phyloP scores from a whole-genome alignment of 495 filamentous ascomycete genomes.

The Durotheca rogersii region DNA sequence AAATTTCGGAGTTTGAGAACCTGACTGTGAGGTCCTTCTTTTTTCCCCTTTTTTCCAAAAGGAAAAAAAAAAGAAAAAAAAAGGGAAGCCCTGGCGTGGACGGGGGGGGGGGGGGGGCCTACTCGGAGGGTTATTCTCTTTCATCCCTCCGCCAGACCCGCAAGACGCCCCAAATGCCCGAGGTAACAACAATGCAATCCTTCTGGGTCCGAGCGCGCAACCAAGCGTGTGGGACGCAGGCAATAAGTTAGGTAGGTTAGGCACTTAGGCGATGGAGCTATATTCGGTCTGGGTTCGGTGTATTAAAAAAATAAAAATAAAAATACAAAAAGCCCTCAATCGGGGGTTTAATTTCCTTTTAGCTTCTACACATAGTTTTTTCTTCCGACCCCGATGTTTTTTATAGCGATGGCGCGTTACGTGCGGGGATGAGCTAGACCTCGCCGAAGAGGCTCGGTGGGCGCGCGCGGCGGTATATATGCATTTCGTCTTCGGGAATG shows the following conservation, averaged over 20 bases:
- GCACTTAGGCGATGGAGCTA: too few relatives aligned
- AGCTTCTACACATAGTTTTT: too few relatives aligned
- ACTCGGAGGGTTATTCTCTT: too few relatives aligned
- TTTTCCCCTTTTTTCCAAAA: too few relatives aligned
- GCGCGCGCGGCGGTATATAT: constrained; percentile 1
- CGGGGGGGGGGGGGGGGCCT: too few relatives aligned
- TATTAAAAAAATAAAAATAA: too few relatives aligned
- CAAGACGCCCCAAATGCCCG: not conserved
- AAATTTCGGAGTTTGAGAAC: constrained; percentile 15
- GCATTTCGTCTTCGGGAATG: constrained; percentile 7
- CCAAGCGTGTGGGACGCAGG: not conserved
- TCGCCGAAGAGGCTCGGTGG: not conserved
- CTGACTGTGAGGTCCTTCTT: not conserved
- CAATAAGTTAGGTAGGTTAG: too few relatives aligned
- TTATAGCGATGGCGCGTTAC: constrained; percentile 2
- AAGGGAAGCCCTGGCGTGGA: too few relatives aligned
- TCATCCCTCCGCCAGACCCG: constrained; percentile 2
- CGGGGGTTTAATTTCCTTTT: too few relatives aligned
- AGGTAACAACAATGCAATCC: not conserved
- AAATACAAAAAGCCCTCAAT: constrained; percentile 5
- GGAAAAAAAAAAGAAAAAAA: too few relatives aligned
- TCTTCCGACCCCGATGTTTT: too few relatives aligned
- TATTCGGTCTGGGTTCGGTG: too few relatives aligned
- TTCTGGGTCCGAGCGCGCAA: not conserved
- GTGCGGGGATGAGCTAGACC: constrained; percentile 1